Base-by-base conservation (phyloP, 257 asterid species). In the Solanum acaule region DNA sequence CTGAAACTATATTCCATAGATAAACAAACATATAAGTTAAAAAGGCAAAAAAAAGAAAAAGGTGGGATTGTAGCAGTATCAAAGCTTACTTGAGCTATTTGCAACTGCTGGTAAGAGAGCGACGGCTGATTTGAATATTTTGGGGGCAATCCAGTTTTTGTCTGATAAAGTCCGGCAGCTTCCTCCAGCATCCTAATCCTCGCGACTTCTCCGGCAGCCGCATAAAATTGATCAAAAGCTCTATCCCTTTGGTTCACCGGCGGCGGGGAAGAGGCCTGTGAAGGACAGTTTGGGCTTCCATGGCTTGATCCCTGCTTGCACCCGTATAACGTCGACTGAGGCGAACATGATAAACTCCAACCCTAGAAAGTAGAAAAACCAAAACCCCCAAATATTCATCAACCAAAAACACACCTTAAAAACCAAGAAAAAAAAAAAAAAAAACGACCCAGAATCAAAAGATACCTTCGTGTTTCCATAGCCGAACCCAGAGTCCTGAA, bases 281-380 rank as follows among this genome's bases (percentile, higher is more conserved):
- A 92, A 20, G 68, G 86, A 59, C 90, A 49, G 87, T 88, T 86
- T 6, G 95, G 92, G 40, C 93, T 93, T 84, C 92, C 92, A 31
- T 91, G 92, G 85, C 88, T 87, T 15, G 95, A 92, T 42, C 89
- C 90, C 71, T 89, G 93, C 34, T 92, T 91, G 93, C 90, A 86
- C 29, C 86, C 90, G 15, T 92, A 92, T 3, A 95, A 93, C 18
- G 99, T 93, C 5, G 98, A 96, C 65, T 94, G 96, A 3, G 98
- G 99, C 23, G 99, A 96, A 25, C 96, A 92, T 7, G 94, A 93
- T 2, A 93, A 87, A 84, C 89, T 89, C 91, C 87, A 86, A 1
- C 89, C 95, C 98, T 94, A 67, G 0, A 25, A 52, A 27, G 18
- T 46, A 46, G 56, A 11, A 68, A 10, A 27, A 25, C 25, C n/a